Conservation (phyloP, 768 basidiomycete species). For the Mycena filopes region DNA sequence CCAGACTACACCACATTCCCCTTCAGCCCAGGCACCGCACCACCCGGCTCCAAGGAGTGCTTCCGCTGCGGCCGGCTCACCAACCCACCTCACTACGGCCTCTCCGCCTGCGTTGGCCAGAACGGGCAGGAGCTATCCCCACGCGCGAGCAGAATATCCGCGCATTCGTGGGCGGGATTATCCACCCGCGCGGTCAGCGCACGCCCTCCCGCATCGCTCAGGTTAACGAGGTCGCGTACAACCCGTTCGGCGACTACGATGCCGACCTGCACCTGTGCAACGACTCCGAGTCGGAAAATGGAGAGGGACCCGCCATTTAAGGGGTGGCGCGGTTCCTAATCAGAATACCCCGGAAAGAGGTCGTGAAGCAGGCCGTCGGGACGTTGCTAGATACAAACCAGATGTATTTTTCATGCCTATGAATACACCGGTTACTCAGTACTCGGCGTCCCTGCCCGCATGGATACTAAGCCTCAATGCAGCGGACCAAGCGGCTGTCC, state of each 20-base stretch:
- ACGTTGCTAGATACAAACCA: slow-evolving; percentile 23
- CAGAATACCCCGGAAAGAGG: slow-evolving; percentile 20
- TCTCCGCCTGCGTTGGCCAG: not conserved
- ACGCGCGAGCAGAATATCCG: slow-evolving; percentile 7
- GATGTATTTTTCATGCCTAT: slow-evolving; percentile 15
- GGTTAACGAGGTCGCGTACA: slow-evolving; percentile 17
- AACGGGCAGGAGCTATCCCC: not conserved
- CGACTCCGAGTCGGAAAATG: slow-evolving; percentile 21
- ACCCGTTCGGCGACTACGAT: slow-evolving; percentile 12
- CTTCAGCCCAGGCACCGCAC: slow-evolving; percentile 9
- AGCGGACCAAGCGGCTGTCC: not conserved
- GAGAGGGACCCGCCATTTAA: slow-evolving; percentile 20
- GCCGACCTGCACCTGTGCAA: slow-evolving; percentile 3
- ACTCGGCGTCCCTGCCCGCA: slow-evolving; percentile 3
- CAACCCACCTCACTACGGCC: slow-evolving; percentile 5
- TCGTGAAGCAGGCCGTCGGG: slow-evolving; percentile 1
- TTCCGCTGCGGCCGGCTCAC: slow-evolving; percentile 16
- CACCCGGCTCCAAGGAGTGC: slow-evolving; percentile 13
- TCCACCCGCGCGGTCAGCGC: slow-evolving; percentile 3
- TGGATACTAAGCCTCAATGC: slow-evolving; percentile 5
- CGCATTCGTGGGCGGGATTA: not conserved
- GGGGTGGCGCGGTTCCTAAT: slow-evolving; percentile 20
- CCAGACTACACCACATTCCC: too few species aligned
- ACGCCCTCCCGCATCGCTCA: not conserved
- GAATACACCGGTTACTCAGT: slow-evolving; percentile 24